Conservation (phyloP, 805 yeast genomes). For the Nakazawaea siamensis region DNA sequence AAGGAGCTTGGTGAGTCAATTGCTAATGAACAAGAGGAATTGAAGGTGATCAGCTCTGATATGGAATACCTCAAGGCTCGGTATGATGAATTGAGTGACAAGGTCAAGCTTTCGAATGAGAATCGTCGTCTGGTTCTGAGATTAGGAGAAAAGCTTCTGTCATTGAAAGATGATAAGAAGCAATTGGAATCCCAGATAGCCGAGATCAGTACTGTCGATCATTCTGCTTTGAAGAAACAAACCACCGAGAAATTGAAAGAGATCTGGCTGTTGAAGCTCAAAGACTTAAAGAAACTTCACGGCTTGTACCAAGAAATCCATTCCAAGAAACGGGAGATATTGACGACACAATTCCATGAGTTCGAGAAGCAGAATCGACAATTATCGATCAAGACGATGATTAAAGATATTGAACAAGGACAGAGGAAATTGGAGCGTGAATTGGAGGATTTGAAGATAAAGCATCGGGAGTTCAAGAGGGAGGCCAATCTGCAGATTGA, state of each 20-base stretch:
- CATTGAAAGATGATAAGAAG: slow-evolving; percentile 22
- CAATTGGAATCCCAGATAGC: slow-evolving; percentile 28
- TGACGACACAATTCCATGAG: slow-evolving; percentile 18
- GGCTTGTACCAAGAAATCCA: slow-evolving; percentile 18
- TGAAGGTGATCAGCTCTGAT: not conserved
- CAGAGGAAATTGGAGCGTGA: slow-evolving; percentile 18
- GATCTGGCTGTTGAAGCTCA: slow-evolving; percentile 19
- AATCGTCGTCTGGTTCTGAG: slow-evolving; percentile 16
- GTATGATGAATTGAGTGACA: slow-evolving; percentile 3
- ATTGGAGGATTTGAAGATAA: slow-evolving; percentile 11
- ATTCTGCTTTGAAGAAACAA: slow-evolving; percentile 1
- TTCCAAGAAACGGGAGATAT: slow-evolving; percentile 16
- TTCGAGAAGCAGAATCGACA: slow-evolving; percentile 33
- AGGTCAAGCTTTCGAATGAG: slow-evolving; percentile 12
- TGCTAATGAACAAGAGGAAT: not conserved
- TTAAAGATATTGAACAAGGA: slow-evolving; percentile 19
- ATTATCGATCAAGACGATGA: slow-evolving; percentile 21
- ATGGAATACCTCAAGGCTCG: not conserved
- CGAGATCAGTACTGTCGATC: slow-evolving; percentile 29
- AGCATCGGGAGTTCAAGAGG: slow-evolving; percentile 14
- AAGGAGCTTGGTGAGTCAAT: slow-evolving; percentile 4
- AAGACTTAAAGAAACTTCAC: slow-evolving; percentile 15
- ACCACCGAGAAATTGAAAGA: slow-evolving; percentile 20
- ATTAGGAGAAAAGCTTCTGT: slow-evolving; percentile 20
- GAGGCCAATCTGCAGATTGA: slow-evolving; percentile 14